Evolutionary conservation across 2,329 filamentous ascomycete species (phyloP), one percentile per base, ranked within the genome.

Genomic region (Fusarium praegraminearum): DNA sequence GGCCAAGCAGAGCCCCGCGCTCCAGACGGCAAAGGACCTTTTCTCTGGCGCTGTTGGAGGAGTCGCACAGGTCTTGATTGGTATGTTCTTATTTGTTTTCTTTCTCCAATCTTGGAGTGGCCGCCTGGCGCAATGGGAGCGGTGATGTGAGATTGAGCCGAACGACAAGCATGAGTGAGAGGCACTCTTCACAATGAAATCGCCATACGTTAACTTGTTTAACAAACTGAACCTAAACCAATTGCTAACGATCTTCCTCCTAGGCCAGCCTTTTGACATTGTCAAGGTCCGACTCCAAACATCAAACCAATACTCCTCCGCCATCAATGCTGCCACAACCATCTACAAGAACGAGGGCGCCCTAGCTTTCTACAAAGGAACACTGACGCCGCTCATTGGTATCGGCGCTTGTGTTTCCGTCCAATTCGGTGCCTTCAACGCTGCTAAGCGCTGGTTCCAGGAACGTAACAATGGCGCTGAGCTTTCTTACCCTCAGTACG

Each of bases 351-450:
- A 93, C 76, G 96, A 99, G 80, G 96, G 96, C 3, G 86, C 94
- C 4, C 83, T 92, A 15, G 96, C 96, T 60, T 99, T 99, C 85
- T 99, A 99, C 89, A 99, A 99, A 83, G 96, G 96, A 76, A 98
- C 96, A 0, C 85, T 99, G 59, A 98, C 96, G 7, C 96, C 96
- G 1, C 86, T 99, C 58, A 88, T 99, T 60, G 96, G 96, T 72
- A 98, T 99, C 77, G 96, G 96, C 73, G 96, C 96, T 73, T 99
- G 96, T 80, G 94, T 96, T 46, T 98, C 94, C n/a, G 91, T 99
- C 75, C 96, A 99, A 84, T 99, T 99, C 80, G 96, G 94, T 69
- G 96, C 92, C 75, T 99, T 98, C 86, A 94, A 98, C 85, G 91
- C 92, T 77, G 94, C 95, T 11, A 92, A 93, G 64, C 93, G 96